Percentiles rank a stretch among this genome's conserved stretches.
These are phyloP conservation scores for Melaleuca alternifolia DNA, from an alignment of 345 rosid genomes.

Conservation along the genomic window DNA sequence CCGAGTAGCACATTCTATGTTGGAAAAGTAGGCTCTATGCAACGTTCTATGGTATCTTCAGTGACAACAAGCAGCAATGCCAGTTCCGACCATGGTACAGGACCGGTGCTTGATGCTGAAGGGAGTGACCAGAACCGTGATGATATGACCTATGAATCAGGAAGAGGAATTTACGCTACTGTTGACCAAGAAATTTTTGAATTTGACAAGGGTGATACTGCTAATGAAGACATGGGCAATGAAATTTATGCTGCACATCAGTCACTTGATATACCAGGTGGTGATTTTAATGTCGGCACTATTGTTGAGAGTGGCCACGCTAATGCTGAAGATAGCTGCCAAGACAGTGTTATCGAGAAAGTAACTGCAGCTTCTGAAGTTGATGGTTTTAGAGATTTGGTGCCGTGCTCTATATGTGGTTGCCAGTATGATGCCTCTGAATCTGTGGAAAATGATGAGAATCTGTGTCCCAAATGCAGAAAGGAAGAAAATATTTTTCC, in stretches of 20 bases:
- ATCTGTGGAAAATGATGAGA: conserved; percentile 23
- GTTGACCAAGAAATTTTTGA: conserved; percentile 48
- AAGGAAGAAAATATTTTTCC: conserved; percentile 21
- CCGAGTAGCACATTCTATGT: conserved; percentile 76
- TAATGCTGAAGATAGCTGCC: conserved; percentile 28
- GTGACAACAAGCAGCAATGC: conserved; percentile 57
- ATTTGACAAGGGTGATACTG: conserved; percentile 44
- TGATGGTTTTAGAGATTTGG: conserved; percentile 24
- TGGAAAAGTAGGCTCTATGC: conserved; percentile 55
- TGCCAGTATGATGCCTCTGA: conserved; percentile 31
- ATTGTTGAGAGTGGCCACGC: conserved; percentile 25
- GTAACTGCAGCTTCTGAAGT: conserved; percentile 28
- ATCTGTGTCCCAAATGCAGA: conserved; percentile 67
- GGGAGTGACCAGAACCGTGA: conserved; percentile 39
- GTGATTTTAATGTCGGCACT: conserved; percentile 25
- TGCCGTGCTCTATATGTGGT: conserved; percentile 59
- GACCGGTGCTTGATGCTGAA: conserved; percentile 38
- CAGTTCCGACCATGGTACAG: conserved; percentile 53
- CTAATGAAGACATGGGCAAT: conserved; percentile 25
- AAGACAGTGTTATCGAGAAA: conserved; percentile 28
- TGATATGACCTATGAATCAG: conserved; percentile 24
- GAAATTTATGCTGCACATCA: conserved; percentile 20
- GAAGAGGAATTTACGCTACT: conserved; percentile 20
- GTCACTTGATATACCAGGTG: conserved; percentile 22
- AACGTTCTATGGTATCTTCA: conserved; percentile 53